Base-by-base conservation (phyloP, 1,139 yeast genomes). In the Suhomyces atakaporum region DNA sequence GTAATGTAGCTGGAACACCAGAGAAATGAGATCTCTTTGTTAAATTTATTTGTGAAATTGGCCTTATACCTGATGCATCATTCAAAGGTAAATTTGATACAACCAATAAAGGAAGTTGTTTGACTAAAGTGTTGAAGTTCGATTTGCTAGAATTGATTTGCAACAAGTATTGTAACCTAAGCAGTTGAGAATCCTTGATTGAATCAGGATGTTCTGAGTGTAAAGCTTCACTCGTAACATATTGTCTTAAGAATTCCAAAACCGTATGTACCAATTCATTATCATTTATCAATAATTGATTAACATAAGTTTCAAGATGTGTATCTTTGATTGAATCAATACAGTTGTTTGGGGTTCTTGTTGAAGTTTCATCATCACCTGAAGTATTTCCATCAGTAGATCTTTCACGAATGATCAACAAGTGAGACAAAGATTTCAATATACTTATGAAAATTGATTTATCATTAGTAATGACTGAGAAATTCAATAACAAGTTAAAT, bases 21-120 rank as follows among this genome's bases (percentile, higher is more conserved):
- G 61, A 49, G 43, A 59, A 56, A 14, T 56, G 53, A 2, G 73
- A 57, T 43, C 75, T 58, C 41, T 60, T 64, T 5, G 70, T 51
- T 26, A 69, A 55, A 34, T 52, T 56, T 27, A 56, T 43, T 23
- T 55, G 54, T 8, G 65, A 54, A 6, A 54, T 36, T 9, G 45
- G 47, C 12, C 54, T 42, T 2, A 61, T 42, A 20, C 51, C 52
- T 2, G 45, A 34, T 1, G 62, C 55, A 25, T 49, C 51, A 11
- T 33, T 40, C 19, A 49, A 36, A 0, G 49, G 47, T 12, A 47
- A 35, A 35, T 42, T 44, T 11, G 42, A 32, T 5, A 82, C 73
- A 29, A 88, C 65, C 29, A 90, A 64, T 23, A 79, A 69, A 2
- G 90, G 88, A 50, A 84, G 57, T 54, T 77, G 72, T 47, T 84